Conservation (phyloP, 2,329 filamentous ascomycete species). For the Diaporthe eres region DNA sequence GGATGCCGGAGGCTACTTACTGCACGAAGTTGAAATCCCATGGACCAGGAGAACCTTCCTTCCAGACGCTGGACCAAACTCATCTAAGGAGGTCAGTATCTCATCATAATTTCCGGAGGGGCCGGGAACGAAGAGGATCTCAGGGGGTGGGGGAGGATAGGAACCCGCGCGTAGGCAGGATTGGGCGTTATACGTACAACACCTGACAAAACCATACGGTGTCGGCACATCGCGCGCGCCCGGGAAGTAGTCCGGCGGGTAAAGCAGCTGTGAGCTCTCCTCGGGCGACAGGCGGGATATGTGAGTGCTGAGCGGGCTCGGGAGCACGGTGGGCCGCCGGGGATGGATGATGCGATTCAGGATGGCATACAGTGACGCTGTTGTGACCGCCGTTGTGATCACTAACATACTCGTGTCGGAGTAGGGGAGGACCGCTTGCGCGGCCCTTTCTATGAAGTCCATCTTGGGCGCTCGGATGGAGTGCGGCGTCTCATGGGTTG, state of each 20-base stretch:
- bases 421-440: neutral
- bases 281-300: constrained; percentile 53
- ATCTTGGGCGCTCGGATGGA: neutral
- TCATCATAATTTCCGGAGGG: neutral
- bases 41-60: constrained; percentile 82
- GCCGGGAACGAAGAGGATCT: neutral
- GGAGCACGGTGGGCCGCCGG: constrained; percentile 25
- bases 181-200: neutral
- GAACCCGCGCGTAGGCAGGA: too few relatives aligned
- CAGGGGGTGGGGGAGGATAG: too few relatives aligned
- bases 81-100: constrained; percentile 57
- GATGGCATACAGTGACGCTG: constrained; percentile 16
- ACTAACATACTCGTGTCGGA: constrained; percentile 5
- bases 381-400: constrained; percentile 11
- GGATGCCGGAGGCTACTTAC: neutral
- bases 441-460: constrained; percentile 13
- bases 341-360: constrained; percentile 15
- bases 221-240: constrained; percentile 77
- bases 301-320: constrained; percentile 50
- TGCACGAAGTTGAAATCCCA: constrained; percentile 84
- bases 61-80: constrained; percentile 82
- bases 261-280: constrained; percentile 63
- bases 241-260: constrained; percentile 79
- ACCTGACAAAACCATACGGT: constrained; percentile 51
- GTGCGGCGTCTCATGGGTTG: neutral